A percentile compares a stretch with the other conserved stretches of the same genome.
Conservation (phyloP, 768 basidiomycete species). For the Hericium alpestre region DNA sequence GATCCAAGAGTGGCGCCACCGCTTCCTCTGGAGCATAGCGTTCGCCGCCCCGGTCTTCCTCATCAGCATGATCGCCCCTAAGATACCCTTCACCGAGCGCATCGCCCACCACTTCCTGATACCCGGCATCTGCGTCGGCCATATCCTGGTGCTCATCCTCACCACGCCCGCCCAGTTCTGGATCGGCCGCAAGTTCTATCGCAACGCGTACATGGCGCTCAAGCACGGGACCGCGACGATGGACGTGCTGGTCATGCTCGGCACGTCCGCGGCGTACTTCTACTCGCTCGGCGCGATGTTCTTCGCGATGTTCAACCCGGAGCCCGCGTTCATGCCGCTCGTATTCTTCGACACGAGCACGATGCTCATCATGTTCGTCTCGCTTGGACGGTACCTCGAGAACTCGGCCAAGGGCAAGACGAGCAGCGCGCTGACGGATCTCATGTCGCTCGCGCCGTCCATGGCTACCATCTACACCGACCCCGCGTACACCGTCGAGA, state of each 20-base stretch:
- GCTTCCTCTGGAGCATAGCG: constrained; percentile 59
- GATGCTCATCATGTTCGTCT: constrained; percentile 96
- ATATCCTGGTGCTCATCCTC: constrained; percentile 62
- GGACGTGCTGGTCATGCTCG: constrained; percentile 95
- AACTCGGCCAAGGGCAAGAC: constrained; percentile 97
- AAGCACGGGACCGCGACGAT: constrained; percentile 88
- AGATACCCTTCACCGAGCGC: constrained; percentile 46
- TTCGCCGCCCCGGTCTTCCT: constrained; percentile 96
- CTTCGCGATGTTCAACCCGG: constrained; percentile 49
- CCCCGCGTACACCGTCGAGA: constrained; percentile 71
- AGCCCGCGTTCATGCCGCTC: constrained; percentile 65
- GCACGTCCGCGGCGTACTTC: constrained; percentile 87
- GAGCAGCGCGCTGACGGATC: constrained; percentile 89
- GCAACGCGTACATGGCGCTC: constrained; percentile 81
- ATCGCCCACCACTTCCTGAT: constrained; percentile 43
- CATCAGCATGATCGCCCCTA: constrained; percentile 74
- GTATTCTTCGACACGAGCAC: constrained; percentile 98
- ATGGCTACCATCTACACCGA: constrained; percentile 96
- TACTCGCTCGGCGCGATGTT: constrained; percentile 75
- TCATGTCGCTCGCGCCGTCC: constrained; percentile 90
- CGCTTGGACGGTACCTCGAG: constrained; percentile 89
- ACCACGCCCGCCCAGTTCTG: constrained; percentile 92
- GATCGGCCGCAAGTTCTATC: constrained; percentile 81
- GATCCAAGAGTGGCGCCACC: constrained; percentile 77
- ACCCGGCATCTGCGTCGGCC: constrained; percentile 70